phyloP scores from a whole-genome alignment of 176 grass and related monocot species.

The Pontederia paniculata region DNA sequence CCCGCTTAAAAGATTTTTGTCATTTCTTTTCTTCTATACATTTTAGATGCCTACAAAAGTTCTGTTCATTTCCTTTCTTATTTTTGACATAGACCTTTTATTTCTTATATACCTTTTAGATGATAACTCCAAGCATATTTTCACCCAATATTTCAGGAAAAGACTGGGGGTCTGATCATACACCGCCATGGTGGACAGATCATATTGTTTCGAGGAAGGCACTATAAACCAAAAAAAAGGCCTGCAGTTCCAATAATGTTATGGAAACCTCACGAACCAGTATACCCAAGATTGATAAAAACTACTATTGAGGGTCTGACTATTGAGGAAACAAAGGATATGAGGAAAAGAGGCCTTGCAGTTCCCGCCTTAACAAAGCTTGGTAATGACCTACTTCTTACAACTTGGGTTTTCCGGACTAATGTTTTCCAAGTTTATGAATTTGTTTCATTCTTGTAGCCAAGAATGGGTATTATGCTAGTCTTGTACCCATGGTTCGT shows the following conservation, averaged over 20 bases:
- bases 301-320: slow-evolving; percentile 43
- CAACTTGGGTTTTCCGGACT: not conserved
- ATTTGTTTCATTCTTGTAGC: slow-evolving; percentile 22
- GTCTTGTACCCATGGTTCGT: slow-evolving; percentile 56
- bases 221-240: slow-evolving; percentile 39
- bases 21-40: no score
- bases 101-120: not conserved
- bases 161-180: slow-evolving; percentile 63
- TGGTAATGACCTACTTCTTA: slow-evolving; percentile 23
- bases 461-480: slow-evolving; percentile 72
- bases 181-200: slow-evolving; percentile 39
- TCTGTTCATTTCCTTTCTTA: not conserved
- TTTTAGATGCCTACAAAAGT: no score
- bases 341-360: slow-evolving; percentile 51
- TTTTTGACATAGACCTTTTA: not conserved
- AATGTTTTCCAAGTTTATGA: not conserved
- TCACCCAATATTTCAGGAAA: slow-evolving; percentile 33
- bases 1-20: no score
- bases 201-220: slow-evolving; percentile 45
- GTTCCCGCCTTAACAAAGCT: slow-evolving; percentile 42
- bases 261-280: slow-evolving; percentile 67
- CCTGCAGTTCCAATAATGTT: slow-evolving; percentile 50
- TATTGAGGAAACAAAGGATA: slow-evolving; percentile 55
- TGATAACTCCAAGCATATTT: slow-evolving; percentile 15
- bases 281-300: slow-evolving; percentile 52